Conservation (phyloP, 495 filamentous ascomycete species). For the Staphylotrichum tortipilum region DNA sequence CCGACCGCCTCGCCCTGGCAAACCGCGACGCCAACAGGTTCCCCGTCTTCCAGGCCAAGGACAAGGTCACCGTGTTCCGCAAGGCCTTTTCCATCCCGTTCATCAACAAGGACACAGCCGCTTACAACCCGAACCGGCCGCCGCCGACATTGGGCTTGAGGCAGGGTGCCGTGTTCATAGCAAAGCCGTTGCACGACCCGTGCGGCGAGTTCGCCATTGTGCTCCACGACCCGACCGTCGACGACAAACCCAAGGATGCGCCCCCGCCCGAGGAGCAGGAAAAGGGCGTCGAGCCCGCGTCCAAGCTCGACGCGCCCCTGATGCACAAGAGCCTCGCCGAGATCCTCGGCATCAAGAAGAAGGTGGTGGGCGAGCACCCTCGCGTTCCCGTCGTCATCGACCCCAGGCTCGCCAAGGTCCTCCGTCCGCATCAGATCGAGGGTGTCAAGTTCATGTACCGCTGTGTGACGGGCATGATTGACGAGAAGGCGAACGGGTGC, state of each 20-base stretch:
- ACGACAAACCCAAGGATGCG: constrained; percentile 60
- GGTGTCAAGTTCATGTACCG: constrained; percentile 97
- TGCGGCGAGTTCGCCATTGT: constrained; percentile 96
- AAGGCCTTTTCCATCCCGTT: constrained; percentile 80
- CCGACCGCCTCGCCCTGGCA: constrained; percentile 75
- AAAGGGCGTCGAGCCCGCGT: constrained; percentile 35
- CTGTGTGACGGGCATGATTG: constrained; percentile 87
- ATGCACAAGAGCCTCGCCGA: constrained; percentile 93
- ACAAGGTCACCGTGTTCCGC: constrained; percentile 73
- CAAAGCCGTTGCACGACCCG: constrained; percentile 88
- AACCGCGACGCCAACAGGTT: constrained; percentile 86
- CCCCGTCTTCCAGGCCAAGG: constrained; percentile 80
- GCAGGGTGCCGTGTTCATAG: constrained; percentile 74
- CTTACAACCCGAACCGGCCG: constrained; percentile 68
- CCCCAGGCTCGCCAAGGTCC: constrained; percentile 78
- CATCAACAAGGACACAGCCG: constrained; percentile 63
- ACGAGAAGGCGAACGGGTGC: constrained; percentile 88
- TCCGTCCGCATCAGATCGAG: constrained; percentile 95
- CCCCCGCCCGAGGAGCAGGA: constrained; percentile 44
- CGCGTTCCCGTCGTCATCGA: constrained; percentile 97
- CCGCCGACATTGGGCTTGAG: constrained; percentile 83
- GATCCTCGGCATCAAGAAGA: constrained; percentile 89
- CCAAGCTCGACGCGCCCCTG: constrained; percentile 66
- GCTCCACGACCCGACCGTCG: constrained; percentile 87
- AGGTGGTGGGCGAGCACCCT: constrained; percentile 68